Evolutionary conservation across 352 stramenopile species (phyloP).

Genomic region (Aphanomyces euteiches): DNA sequence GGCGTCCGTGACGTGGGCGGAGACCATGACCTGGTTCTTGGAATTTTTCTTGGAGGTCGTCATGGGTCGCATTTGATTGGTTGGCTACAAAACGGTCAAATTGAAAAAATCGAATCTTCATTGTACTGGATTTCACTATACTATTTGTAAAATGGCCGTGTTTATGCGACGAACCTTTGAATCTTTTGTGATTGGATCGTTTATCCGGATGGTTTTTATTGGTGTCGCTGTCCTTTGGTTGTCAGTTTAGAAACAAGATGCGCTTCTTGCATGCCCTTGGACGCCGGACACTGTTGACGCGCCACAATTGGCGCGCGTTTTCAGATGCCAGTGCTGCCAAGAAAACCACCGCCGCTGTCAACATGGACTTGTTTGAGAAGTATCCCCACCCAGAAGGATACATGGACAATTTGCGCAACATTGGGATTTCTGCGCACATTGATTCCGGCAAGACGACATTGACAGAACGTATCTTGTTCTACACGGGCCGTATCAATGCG

Average conservation of each 20-base stretch:
- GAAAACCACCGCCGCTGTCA: neutral
- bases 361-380: conserved; percentile 29
- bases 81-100: no score
- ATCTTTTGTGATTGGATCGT: neutral
- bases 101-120: no score
- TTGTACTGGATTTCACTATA: no score
- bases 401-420: conserved; percentile 89
- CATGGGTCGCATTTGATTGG: no score
- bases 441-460: conserved; percentile 99
- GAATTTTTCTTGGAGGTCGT: no score
- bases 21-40: no score
- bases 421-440: conserved; percentile 96
- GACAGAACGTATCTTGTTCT: conserved; percentile 99
- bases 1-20: no score
- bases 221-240: neutral
- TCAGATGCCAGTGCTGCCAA: conserved; percentile 6
- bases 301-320: conserved; percentile 17
- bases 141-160: no score
- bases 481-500: conserved; percentile 97
- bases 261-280: conserved; percentile 22
- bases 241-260: neutral
- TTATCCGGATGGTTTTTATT: conserved; percentile 22
- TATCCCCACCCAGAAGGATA: conserved; percentile 50
- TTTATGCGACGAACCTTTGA: no score
- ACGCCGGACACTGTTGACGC: conserved; percentile 20